Percentiles rank a stretch among this genome's conserved stretches.
phyloP scores from a whole-genome alignment of 768 basidiomycete genomes.

The Chlorophyllum brunneum region DNA sequence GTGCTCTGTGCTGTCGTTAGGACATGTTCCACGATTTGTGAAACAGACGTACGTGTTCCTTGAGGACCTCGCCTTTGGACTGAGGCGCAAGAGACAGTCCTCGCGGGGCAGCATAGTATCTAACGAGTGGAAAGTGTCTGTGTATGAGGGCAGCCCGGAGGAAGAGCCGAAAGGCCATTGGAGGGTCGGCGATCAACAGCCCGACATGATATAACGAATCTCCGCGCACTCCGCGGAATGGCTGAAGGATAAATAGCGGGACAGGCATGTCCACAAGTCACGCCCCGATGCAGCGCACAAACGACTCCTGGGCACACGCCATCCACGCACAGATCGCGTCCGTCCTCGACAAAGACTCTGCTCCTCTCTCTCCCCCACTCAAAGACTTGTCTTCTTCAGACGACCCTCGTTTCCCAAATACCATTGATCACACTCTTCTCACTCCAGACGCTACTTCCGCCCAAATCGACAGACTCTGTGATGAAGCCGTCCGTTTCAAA shows the following conservation, averaged over 20 bases:
- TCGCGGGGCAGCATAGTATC: conserved; percentile 23
- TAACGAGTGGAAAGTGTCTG: neutral
- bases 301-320: conserved; percentile 29
- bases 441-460: conserved; percentile 43
- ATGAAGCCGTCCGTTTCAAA: conserved; percentile 41
- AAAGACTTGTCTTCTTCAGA: conserved; percentile 21
- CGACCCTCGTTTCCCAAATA: conserved; percentile 30
- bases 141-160: neutral
- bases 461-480: conserved; percentile 44
- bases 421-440: conserved; percentile 48
- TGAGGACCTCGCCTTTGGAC: conserved; percentile 77
- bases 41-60: conserved; percentile 56
- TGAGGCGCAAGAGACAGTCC: conserved; percentile 56
- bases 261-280: neutral
- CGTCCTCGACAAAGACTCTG: conserved; percentile 17
- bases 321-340: conserved; percentile 27
- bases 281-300: conserved; percentile 16
- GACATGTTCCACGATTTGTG: neutral
- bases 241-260: neutral
- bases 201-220: neutral
- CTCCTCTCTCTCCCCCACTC: conserved; percentile 13
- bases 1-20: conserved; percentile 46
- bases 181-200: neutral
- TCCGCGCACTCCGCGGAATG: neutral
- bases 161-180: neutral